Evolutionary conservation across 352 stramenopile genomes (phyloP), one percentile per base, ranked within the genome.

Genomic region (Bremia lactucae): DNA sequence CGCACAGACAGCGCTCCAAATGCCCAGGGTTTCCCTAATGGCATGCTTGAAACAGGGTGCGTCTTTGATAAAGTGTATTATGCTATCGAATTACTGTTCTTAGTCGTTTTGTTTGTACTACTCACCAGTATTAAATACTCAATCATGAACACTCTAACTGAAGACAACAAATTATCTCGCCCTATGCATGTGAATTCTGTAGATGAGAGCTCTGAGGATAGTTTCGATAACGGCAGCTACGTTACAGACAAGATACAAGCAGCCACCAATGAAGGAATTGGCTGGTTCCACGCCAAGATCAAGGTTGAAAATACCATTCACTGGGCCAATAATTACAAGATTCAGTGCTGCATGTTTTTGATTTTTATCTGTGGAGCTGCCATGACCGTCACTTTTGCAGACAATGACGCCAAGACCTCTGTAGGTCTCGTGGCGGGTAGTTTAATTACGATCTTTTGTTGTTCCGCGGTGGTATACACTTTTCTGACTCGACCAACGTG

Each of bases 291-390:
- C 50, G 71, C 68, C 33, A 92, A 92, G 54, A 89, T 88, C 45
- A 86, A 83, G 42, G 65, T 89, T 34, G 79, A 86, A 46, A 86
- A 80, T 53, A 69, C 79, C 10, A 82, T 87, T 45, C 74, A 89
- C 38, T 89, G 77, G 74, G 73, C 66, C 39, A 89, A 92, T 67
- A 92, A 92, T 62, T 87, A 86, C 72, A 84, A 87, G 52, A 87
- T 92, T 46, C 79, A 92, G 61, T 47, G 58, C 22, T 36, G 62
- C 26, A 89, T 92, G 76, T 82, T 89, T 40, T 52, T 87, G 20
- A 50, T 79, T 37, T 79, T 92, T 41, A 52, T 87, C 35, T 58
- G 43, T 21, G 72, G 70, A 13, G 72, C 62, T 0, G 72, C 55
- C 0, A 42, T 68, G 15, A 87, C 77, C 4, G 58, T 92, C 29